A percentile compares a stretch with the other conserved stretches of the same genome.
phyloP scores from a whole-genome alignment of 2,329 filamentous ascomycete genomes.

The Trichoderma koningiopsis region DNA sequence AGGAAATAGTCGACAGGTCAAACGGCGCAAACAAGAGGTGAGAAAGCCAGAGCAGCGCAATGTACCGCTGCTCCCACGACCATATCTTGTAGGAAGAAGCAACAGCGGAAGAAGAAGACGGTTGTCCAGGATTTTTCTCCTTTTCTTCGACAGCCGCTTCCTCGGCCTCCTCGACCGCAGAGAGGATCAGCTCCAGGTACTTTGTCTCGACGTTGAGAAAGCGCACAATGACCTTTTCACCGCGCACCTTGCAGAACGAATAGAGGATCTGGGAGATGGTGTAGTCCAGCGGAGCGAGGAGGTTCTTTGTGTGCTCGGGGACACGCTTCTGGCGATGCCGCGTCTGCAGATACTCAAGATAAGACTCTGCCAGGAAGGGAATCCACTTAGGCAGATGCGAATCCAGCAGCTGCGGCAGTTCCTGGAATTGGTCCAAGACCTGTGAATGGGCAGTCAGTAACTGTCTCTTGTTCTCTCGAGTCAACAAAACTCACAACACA shows the following conservation, averaged over 20 bases:
- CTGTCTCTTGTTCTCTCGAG: neutral
- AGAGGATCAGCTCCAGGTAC: slow-evolving; percentile 78
- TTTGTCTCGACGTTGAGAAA: slow-evolving; percentile 90
- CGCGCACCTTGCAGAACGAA: slow-evolving; percentile 89
- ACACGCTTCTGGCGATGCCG: slow-evolving; percentile 44
- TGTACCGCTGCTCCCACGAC: slow-evolving; percentile 86
- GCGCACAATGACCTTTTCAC: slow-evolving; percentile 86
- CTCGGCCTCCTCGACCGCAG: slow-evolving; percentile 68
- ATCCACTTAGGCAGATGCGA: slow-evolving; percentile 76
- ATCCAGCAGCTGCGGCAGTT: slow-evolving; percentile 91
- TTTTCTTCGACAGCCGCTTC: neutral
- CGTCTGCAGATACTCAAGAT: slow-evolving; percentile 65
- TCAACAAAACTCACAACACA: slow-evolving; percentile 43
- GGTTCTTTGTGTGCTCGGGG: slow-evolving; percentile 39
- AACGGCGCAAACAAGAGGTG: slow-evolving; percentile 85
- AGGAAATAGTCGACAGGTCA: slow-evolving; percentile 83
- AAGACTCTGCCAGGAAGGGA: slow-evolving; percentile 72
- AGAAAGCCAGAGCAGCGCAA: slow-evolving; percentile 84
- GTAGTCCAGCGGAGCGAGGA: slow-evolving; percentile 60
- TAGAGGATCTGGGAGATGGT: slow-evolving; percentile 83
- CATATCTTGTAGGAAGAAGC: slow-evolving; percentile 41
- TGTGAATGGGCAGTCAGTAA: slow-evolving; percentile 29
- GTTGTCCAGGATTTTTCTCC: neutral
- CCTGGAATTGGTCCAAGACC: slow-evolving; percentile 86
- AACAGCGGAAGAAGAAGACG: neutral